Conservation (phyloP, 1,284 basidiomycete genomes). For the Stereum hirsutum region DNA sequence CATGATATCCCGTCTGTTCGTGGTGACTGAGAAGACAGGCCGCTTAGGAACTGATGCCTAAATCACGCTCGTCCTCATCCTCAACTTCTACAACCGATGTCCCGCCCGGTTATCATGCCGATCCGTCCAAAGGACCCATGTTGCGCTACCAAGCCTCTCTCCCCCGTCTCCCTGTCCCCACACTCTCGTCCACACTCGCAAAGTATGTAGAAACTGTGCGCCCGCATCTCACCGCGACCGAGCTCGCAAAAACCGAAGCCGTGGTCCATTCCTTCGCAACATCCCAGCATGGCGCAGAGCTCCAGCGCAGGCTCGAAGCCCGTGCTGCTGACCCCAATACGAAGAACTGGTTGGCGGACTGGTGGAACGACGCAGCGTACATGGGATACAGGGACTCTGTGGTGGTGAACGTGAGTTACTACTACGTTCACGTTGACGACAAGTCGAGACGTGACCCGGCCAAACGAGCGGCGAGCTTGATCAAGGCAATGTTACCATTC, state of each 20-base stretch:
- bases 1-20: too few relatives aligned
- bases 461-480: slow-evolving; percentile 67
- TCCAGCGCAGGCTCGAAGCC: slow-evolving; percentile 77
- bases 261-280: slow-evolving; percentile 64
- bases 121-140: slow-evolving; percentile 55
- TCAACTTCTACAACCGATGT: slow-evolving; percentile 15
- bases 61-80: slow-evolving; percentile 5
- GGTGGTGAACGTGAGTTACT: slow-evolving; percentile 93
- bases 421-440: slow-evolving; percentile 83
- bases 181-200: slow-evolving; percentile 68
- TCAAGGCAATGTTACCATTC: slow-evolving; percentile 83
- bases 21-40: too few relatives aligned
- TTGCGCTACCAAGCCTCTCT: slow-evolving; percentile 75
- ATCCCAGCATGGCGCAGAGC: slow-evolving; percentile 60
- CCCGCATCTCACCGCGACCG: slow-evolving; percentile 62
- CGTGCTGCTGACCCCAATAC: slow-evolving; percentile 55
- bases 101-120: slow-evolving; percentile 33
- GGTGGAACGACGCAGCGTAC: slow-evolving; percentile 96
- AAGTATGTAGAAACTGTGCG: slow-evolving; percentile 84
- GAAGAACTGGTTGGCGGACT: slow-evolving; percentile 88
- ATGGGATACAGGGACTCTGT: slow-evolving; percentile 86
- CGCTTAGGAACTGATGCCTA: slow-evolving; percentile 2
- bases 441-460: slow-evolving; percentile 44
- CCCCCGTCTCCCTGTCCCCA: slow-evolving; percentile 79
- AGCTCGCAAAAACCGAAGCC: slow-evolving; percentile 50